Evolutionary conservation across 2,329 filamentous ascomycete genomes (phyloP).

Genomic region (Didymella pomorum): DNA sequence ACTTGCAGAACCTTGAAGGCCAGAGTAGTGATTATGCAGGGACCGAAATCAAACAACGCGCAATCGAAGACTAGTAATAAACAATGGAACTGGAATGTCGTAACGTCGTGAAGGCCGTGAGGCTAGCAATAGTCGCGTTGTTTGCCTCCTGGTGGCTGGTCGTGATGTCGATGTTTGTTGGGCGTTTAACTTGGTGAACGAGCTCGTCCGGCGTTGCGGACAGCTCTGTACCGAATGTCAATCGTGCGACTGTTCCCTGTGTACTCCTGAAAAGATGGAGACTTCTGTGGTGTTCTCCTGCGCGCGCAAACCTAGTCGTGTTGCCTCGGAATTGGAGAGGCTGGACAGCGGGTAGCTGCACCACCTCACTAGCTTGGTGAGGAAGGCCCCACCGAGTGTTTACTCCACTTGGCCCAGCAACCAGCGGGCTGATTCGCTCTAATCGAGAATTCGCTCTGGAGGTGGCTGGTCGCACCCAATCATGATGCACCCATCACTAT

Average conservation of each 20-base stretch:
- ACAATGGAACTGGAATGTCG: constrained; percentile 31
- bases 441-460: constrained; percentile 26
- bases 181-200: constrained; percentile 28
- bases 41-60: constrained; percentile 22
- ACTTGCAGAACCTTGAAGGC: constrained; percentile 16
- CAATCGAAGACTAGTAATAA: constrained; percentile 21
- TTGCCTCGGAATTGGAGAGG: constrained; percentile 25
- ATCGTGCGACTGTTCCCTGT: constrained; percentile 33
- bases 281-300: constrained; percentile 14
- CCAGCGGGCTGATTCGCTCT: constrained; percentile 22
- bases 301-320: constrained; percentile 24
- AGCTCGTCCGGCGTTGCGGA: constrained; percentile 47
- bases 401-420: constrained; percentile 37
- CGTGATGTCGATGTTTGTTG: constrained; percentile 26
- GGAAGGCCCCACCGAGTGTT: constrained; percentile 32
- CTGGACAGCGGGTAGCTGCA: constrained; percentile 30
- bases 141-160: constrained; percentile 28
- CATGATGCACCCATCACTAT: constrained; percentile 6
- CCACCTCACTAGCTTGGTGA: constrained; percentile 34
- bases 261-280: constrained; percentile 20
- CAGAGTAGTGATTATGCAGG: constrained; percentile 12
- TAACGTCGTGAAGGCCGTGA: constrained; percentile 45
- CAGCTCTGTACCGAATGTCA: constrained; percentile 40
- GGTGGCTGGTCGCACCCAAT: constrained; percentile 36
- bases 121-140: constrained; percentile 20